Base-by-base conservation (phyloP, 164 flowering plant genomes). In the Nymphaea thermarum region DNA sequence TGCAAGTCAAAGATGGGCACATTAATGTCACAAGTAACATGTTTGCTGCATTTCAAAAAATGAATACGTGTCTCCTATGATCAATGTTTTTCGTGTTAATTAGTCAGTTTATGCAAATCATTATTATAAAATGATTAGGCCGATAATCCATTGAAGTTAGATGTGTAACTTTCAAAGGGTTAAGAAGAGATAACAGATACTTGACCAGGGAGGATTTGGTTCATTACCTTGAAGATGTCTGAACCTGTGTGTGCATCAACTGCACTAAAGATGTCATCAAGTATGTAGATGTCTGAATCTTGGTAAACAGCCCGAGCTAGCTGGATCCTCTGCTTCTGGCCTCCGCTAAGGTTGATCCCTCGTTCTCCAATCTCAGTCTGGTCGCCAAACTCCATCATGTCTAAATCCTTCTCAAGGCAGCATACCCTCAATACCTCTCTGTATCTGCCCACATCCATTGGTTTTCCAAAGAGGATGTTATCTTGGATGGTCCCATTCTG, bases 211-310 rank as follows among this genome's bases (percentile, higher is more conserved):
- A 12, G n/a, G 7, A 16, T 5, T n/a, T 18, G 43, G 16, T 64
- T 53, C 44, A 44, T 75, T 60, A 91, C 99, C 96, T 89, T 95
- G 77, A 92, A 95, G 70, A 95, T 85, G 36, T 90, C 91, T 12
- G 99, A 81, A 0, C 99, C 99, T 60, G 99, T 95, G 68, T 95
- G 99, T 65, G 99, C 96, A 85, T 95, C 99, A 62, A 95, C 99
- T 0, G 99, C 99, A 63, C 98, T 91, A 65, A 95, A 95, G 47
- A 95, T 79, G 77, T 95, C 99, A 77, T 94, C 99, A 44, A 95
- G 98, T 47, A 94, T 82, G 75, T 91, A 94, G 44, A 85, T 83
- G 77, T 91, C 99, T 67, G 84, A 84, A 63, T 91, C 92, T 78
- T 94, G 99, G 73, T 90, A 95, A 64, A 95, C 97, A 61, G 99